Conservation (phyloP, 225 moss, liverwort and hornwort genomes). For the Polytrichum formosum region DNA sequence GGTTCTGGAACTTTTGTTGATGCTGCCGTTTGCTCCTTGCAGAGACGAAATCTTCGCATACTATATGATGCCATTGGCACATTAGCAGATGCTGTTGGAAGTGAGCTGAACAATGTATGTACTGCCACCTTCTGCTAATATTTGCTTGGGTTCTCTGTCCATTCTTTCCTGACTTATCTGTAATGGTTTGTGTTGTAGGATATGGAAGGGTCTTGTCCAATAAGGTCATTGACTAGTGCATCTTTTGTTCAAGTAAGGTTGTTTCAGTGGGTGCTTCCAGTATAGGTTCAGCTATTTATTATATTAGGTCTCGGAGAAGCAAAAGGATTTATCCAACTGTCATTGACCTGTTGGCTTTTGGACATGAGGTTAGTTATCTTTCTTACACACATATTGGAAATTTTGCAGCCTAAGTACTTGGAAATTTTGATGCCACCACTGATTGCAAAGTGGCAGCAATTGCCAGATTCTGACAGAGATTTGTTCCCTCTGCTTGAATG, state of each 20-base stretch:
- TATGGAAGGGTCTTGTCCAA: no score
- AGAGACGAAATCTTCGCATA: constrained; percentile 95
- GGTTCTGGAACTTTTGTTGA: not conserved
- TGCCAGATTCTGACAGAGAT: constrained; percentile 91
- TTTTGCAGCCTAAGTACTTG: constrained; percentile 77
- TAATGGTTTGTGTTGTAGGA: no score
- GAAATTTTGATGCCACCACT: constrained; percentile 98
- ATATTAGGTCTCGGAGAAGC: no score
- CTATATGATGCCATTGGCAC: constrained; percentile 98
- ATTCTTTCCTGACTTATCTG: no score
- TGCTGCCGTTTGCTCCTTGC: constrained; percentile 15
- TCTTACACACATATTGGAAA: no score
- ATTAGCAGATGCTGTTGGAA: constrained; percentile 90
- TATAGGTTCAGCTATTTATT: no score
- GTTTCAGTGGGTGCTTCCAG: no score
- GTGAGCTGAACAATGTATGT: constrained; percentile 85
- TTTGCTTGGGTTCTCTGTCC: not conserved
- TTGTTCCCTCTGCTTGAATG: constrained; percentile 92
- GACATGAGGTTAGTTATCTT: no score
- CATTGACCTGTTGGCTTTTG: not conserved
- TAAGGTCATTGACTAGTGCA: no score
- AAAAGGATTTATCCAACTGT: no score
- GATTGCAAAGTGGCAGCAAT: constrained; percentile 90
- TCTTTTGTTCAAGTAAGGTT: no score
- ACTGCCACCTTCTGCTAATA: constrained; percentile 4